phyloP scores from a whole-genome alignment of 257 asterid species.

The Gardenia jasminoides region DNA sequence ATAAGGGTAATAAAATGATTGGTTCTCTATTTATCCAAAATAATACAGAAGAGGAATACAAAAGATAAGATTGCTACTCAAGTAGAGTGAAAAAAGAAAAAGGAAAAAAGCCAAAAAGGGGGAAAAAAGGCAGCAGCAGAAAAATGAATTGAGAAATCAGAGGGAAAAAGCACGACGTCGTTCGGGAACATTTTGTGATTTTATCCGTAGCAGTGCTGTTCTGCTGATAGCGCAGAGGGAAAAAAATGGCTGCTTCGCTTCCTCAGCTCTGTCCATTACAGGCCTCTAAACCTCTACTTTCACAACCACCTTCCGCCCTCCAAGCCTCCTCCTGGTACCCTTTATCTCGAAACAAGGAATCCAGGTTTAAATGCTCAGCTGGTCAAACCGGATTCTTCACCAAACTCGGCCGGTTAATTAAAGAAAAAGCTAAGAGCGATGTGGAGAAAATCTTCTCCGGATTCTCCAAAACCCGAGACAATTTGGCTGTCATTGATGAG shows the following conservation, averaged over 20 bases:
- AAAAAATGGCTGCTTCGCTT: slow-evolving; percentile 23
- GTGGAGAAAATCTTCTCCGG: slow-evolving; percentile 90
- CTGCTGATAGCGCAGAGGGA: neutral
- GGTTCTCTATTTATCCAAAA: too few species aligned
- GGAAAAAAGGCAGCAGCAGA: neutral
- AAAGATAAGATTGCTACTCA: too few species aligned
- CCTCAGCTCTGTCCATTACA: slow-evolving; percentile 46
- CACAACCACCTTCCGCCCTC: slow-evolving; percentile 32
- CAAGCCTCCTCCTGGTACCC: slow-evolving; percentile 11
- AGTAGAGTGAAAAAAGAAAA: neutral
- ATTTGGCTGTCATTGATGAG: slow-evolving; percentile 86
- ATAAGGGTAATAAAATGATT: too few species aligned
- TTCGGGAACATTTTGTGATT: neutral
- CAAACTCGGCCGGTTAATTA: slow-evolving; percentile 82
- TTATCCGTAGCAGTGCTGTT: slow-evolving; percentile 9
- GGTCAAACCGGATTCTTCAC: slow-evolving; percentile 79
- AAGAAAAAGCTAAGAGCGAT: slow-evolving; percentile 91
- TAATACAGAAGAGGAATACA: too few species aligned
- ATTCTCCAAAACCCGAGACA: slow-evolving; percentile 80
- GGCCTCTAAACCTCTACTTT: slow-evolving; percentile 29
- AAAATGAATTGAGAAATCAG: neutral
- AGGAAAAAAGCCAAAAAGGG: neutral
- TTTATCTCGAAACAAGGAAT: neutral
- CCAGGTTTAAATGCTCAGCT: slow-evolving; percentile 73
- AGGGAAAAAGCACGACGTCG: slow-evolving; percentile 16